phyloP scores from a whole-genome alignment of 1,284 basidiomycete species.

The Malassezia slooffiae region DNA sequence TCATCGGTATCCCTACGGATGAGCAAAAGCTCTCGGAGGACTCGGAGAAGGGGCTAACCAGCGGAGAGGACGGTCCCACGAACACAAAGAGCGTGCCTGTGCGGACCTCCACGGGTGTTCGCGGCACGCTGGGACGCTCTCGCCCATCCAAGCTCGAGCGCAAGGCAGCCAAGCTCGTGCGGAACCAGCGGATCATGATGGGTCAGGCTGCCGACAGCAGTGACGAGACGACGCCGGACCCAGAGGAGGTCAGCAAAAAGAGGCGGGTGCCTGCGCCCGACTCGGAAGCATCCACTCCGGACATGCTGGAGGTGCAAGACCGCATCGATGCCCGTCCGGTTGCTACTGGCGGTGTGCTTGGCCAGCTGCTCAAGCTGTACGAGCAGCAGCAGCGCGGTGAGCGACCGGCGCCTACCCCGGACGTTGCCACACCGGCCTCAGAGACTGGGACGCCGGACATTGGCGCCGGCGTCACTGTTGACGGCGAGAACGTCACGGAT shows the following conservation, averaged over 20 bases:
- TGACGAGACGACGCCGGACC: constrained; percentile 22
- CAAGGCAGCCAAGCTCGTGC: constrained; percentile 34
- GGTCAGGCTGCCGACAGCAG: constrained; percentile 4
- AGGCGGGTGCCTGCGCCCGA: constrained; percentile 29
- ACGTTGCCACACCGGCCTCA: background rate
- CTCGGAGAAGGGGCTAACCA: constrained; percentile 13
- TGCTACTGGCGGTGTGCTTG: constrained; percentile 32
- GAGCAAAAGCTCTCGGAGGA: constrained; percentile 23
- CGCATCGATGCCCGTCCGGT: constrained; percentile 38
- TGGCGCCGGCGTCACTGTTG: constrained; percentile 4
- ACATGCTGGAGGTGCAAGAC: constrained; percentile 30
- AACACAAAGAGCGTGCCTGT: constrained; percentile 44
- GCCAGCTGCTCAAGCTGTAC: constrained; percentile 42
- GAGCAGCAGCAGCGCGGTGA: constrained; percentile 18
- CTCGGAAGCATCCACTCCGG: constrained; percentile 35
- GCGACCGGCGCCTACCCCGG: too few species aligned
- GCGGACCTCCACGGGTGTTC: constrained; percentile 37
- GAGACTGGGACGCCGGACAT: background rate
- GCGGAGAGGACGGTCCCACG: constrained; percentile 32
- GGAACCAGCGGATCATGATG: constrained; percentile 31
- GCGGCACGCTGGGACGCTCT: constrained; percentile 26
- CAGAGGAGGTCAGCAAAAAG: too few species aligned
- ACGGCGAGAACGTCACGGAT: constrained; percentile 1
- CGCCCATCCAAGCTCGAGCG: constrained; percentile 37
- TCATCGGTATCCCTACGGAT: constrained; percentile 21